Evolutionary conservation across 345 rosid genomes (phyloP).

Genomic region (Nephelium lappaceum): DNA sequence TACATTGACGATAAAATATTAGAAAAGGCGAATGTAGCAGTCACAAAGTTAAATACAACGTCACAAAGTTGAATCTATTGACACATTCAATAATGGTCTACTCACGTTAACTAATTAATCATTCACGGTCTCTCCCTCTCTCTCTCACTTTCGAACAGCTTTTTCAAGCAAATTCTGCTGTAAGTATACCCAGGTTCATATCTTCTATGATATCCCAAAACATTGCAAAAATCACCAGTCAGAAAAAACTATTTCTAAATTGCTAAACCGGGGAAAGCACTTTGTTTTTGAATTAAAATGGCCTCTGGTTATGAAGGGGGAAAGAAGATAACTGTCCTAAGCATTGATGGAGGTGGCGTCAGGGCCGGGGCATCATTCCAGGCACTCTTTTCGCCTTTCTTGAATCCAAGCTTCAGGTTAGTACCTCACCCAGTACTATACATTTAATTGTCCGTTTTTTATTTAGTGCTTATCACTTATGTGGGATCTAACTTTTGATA

Average conservation of each 20-base stretch:
- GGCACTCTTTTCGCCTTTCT: conserved; percentile 26
- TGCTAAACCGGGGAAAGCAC: background rate
- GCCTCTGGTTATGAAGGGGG: conserved; percentile 3
- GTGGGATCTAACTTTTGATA: background rate
- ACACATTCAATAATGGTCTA: background rate
- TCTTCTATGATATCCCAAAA: background rate
- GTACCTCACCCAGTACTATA: background rate
- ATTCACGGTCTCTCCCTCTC: background rate
- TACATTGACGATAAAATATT: no score
- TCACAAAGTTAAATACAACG: no score
- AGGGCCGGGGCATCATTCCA: conserved; percentile 32
- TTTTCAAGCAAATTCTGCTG: background rate
- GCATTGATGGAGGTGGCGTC: conserved; percentile 40
- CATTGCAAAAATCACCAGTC: background rate
- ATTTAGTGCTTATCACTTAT: background rate
- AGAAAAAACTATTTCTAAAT: background rate
- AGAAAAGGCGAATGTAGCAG: no score
- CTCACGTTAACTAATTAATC: background rate
- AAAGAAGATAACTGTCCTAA: conserved; percentile 23
- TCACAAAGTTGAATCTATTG: background rate
- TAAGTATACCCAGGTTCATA: background rate
- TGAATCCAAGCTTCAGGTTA: conserved; percentile 27
- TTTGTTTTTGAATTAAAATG: conserved; percentile 18
- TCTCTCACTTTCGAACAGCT: background rate
- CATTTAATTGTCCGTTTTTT: background rate